A percentile compares a stretch with the other conserved stretches of the same genome.
phyloP scores from a whole-genome alignment of 1,139 yeast species.

The Sugiyamaella paludigena region DNA sequence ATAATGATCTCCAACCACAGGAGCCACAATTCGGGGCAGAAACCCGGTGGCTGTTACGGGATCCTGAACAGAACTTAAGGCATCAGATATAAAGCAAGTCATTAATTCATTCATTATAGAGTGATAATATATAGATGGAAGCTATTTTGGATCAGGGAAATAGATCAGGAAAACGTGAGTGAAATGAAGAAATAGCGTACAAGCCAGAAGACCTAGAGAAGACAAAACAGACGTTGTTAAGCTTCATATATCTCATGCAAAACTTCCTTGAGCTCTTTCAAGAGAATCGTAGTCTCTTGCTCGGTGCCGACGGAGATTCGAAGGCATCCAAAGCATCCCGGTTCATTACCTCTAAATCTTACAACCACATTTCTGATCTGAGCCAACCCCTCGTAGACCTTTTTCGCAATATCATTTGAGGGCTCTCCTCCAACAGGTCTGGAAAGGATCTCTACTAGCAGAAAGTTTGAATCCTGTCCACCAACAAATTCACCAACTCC shows the following conservation, averaged over 20 bases:
- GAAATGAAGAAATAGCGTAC: no score
- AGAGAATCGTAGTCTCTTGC: conserved; percentile 61
- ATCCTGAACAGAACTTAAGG: no score
- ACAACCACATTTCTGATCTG: conserved; percentile 73
- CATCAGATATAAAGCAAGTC: background rate
- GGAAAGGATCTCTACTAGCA: conserved; percentile 68
- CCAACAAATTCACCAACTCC: conserved; percentile 78
- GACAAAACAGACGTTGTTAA: background rate
- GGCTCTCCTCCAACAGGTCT: conserved; percentile 53
- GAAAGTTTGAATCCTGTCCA: conserved; percentile 84
- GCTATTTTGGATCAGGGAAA: no score
- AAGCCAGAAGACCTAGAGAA: no score
- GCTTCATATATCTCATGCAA: conserved; percentile 33
- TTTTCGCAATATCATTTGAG: conserved; percentile 63
- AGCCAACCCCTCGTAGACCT: conserved; percentile 69
- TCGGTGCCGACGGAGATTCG: conserved; percentile 84
- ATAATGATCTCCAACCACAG: no score
- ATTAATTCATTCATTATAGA: background rate
- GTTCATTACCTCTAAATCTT: conserved; percentile 85
- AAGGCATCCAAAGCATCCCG: conserved; percentile 82
- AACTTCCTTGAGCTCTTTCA: conserved; percentile 49
- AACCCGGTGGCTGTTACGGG: no score
- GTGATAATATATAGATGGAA: no score
- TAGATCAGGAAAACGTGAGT: no score
- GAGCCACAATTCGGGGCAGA: no score